Evolutionary conservation across 164 flowering plant genomes (phyloP).

Genomic region (Piper betle): DNA sequence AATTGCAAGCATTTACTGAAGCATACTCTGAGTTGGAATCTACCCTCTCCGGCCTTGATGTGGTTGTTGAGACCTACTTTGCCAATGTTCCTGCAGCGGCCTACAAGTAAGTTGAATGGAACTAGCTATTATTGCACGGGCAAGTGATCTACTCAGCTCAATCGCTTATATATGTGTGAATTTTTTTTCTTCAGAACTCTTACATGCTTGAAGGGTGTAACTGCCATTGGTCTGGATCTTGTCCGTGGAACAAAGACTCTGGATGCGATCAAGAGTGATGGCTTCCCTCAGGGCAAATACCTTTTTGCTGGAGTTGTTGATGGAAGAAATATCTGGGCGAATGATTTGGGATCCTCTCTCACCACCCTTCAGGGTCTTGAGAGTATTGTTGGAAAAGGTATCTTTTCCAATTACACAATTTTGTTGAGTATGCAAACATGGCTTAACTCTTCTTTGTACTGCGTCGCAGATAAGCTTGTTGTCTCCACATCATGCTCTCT

Average conservation of each 20-base stretch:
- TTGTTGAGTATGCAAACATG: neutral
- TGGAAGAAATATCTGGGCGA: slow-evolving; percentile 9
- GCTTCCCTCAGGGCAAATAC: slow-evolving; percentile 2
- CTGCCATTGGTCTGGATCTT: slow-evolving; percentile 46
- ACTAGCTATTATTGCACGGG: neutral
- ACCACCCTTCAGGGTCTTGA: slow-evolving; percentile 4
- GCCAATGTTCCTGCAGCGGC: slow-evolving; percentile 53
- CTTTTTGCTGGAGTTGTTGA: slow-evolving; percentile 8
- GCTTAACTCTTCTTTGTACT: neutral
- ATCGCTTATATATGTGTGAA: neutral
- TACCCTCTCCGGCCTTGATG: slow-evolving; percentile 40
- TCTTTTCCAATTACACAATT: neutral
- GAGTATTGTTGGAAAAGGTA: slow-evolving; percentile 2
- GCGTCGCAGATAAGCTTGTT: slow-evolving; percentile 14
- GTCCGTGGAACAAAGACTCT: slow-evolving; percentile 49
- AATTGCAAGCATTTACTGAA: slow-evolving; percentile 40
- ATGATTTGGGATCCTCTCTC: slow-evolving; percentile 4
- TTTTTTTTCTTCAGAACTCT: slow-evolving; percentile 16
- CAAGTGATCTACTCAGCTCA: neutral
- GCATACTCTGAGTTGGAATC: slow-evolving; percentile 55
- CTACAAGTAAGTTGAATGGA: slow-evolving; percentile 16
- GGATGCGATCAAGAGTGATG: slow-evolving; percentile 22
- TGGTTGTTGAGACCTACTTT: slow-evolving; percentile 51
- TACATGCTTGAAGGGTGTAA: slow-evolving; percentile 44
- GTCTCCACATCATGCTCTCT: slow-evolving; percentile 28